These are phyloP conservation scores for Candida anglica DNA, from an alignment of 805 yeast species.

Conservation along the genomic window DNA sequence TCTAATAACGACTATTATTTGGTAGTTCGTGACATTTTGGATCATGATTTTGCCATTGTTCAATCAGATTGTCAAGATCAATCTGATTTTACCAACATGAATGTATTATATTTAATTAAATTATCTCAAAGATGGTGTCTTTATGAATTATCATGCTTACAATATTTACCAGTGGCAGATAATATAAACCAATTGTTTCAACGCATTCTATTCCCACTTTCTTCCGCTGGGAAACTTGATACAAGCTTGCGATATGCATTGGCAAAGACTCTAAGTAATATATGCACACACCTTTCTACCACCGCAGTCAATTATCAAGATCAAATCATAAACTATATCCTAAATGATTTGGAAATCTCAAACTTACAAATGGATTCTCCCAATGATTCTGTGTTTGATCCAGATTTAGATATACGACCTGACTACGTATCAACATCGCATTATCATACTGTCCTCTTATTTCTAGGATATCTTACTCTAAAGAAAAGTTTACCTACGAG, in stretches of 20 bases:
- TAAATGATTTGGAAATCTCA: slow-evolving; percentile 27
- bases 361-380: slow-evolving; percentile 4
- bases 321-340: slow-evolving; percentile 36
- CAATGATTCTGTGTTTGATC: slow-evolving; percentile 4
- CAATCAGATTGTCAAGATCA: not conserved
- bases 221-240: slow-evolving; percentile 41
- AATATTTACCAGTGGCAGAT: no score
- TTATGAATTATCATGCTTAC: no score
- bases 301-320: slow-evolving; percentile 34
- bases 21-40: slow-evolving; percentile 12
- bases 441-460: slow-evolving; percentile 58
- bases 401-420: slow-evolving; percentile 14
- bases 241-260: slow-evolving; percentile 58
- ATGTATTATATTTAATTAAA: slow-evolving; percentile 27
- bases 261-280: slow-evolving; percentile 61
- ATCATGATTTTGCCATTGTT: slow-evolving; percentile 10
- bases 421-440: slow-evolving; percentile 35
- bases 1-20: slow-evolving; percentile 5
- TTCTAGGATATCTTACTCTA: slow-evolving; percentile 43
- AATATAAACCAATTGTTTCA: no score
- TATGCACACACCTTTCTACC: slow-evolving; percentile 31
- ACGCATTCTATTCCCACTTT: no score
- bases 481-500: slow-evolving; percentile 20
- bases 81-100: slow-evolving; percentile 11
- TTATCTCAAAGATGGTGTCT: slow-evolving; percentile 35